Base-by-base conservation (phyloP, 495 filamentous ascomycete genomes). In the Extremus antarcticus region DNA sequence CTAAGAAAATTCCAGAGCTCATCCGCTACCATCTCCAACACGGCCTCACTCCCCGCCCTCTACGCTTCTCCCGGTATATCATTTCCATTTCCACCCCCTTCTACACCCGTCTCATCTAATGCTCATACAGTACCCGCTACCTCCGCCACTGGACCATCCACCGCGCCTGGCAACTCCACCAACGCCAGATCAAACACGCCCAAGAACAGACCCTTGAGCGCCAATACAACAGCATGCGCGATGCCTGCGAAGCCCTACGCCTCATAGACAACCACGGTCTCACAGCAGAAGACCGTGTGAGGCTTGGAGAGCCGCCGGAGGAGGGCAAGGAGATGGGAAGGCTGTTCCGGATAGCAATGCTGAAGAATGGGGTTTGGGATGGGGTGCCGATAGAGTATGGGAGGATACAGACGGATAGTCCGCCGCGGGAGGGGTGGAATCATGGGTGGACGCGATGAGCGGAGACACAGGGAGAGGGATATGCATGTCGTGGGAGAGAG, bases 71-170 rank as follows among this genome's bases (percentile, higher is more conserved):
- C 23, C 88, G 90, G 58, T 60, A 60, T 50, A 52, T 24, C 35
- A 43, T 2, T 1, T 25, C 23, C 11, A n/a, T 15, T 16, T 2
- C 47, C 29, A 9, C 46, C 25, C 13, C 46, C 23, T 35, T 21
- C 23, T 16, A 22, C 43, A 13, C 19, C 10, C 43, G 19, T 19
- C 9, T 46, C 43, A 39, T 9, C 35, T 9, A 39, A n/a, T 9
- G 19, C 43, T 46, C 19, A 48, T 21, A 17, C 46, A 60, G 58
- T 59, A 86, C 85, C 73, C 85, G 92, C 52, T 78, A 80, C 73
- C 84, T 97, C 60, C 86, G 92, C 22, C 92, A 99, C 75, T 99
- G 94, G 92, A 95, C 92, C 50, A 97, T 99, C 74, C 90, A 97
- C 73, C 89, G 92, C 61, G 92, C 90, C 20, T 96, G 88, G 85